phyloP scores from a whole-genome alignment of 805 yeast species.

The Candida sonorensis region DNA sequence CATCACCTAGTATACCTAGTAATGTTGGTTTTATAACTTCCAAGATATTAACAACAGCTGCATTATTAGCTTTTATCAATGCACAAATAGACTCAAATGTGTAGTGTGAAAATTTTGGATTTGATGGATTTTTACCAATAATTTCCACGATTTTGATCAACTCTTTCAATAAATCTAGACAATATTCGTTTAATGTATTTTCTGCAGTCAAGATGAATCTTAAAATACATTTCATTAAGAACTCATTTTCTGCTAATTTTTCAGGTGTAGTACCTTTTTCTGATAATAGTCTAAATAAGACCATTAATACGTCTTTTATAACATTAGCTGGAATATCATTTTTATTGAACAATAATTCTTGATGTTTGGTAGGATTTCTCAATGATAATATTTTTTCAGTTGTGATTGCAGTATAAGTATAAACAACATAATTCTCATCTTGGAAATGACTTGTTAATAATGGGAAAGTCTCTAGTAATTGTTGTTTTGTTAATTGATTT shows the following conservation, averaged over 20 bases:
- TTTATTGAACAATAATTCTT: constrained; percentile 59
- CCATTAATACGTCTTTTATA: constrained; percentile 53
- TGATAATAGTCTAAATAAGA: constrained; percentile 61
- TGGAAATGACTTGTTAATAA: constrained; percentile 64
- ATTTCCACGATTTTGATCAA: constrained; percentile 60
- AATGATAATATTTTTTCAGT: constrained; percentile 82
- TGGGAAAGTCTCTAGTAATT: constrained; percentile 73
- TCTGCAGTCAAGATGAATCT: constrained; percentile 70
- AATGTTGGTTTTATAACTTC: constrained; percentile 58
- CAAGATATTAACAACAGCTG: constrained; percentile 36
- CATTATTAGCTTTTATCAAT: constrained; percentile 45
- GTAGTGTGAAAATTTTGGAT: constrained; percentile 89
- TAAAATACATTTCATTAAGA: constrained; percentile 83
- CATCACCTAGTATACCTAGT: constrained; percentile 63
- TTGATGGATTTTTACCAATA: constrained; percentile 86
- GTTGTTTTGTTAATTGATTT: constrained; percentile 86
- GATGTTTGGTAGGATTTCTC: constrained; percentile 51
- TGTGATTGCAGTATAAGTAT: constrained; percentile 90
- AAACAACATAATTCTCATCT: constrained; percentile 68
- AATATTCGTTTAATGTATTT: constrained; percentile 45
- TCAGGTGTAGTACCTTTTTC: constrained; percentile 65
- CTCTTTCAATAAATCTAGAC: constrained; percentile 50
- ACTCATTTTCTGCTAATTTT: constrained; percentile 91
- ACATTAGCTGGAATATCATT: constrained; percentile 59
- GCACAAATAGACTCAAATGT: constrained; percentile 84